phyloP scores from a whole-genome alignment of 805 yeast genomes.

The Jamesozyma hellenica region DNA sequence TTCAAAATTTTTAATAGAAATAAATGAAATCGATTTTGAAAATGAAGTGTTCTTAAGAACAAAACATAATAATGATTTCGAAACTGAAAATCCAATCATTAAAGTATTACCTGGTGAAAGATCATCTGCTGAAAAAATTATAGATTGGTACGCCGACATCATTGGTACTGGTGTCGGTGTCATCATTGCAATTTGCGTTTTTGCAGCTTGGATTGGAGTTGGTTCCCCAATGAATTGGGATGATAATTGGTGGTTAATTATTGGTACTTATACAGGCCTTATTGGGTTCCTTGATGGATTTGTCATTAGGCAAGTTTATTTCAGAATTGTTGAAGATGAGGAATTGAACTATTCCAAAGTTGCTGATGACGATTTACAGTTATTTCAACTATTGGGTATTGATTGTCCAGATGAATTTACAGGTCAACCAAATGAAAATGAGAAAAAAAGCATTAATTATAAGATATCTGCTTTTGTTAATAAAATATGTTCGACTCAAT shows the following conservation, averaged over 20 bases:
- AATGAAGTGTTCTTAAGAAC: slow-evolving; percentile 24
- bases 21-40: slow-evolving; percentile 22
- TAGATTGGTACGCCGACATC: slow-evolving; percentile 34
- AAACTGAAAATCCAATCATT: slow-evolving; percentile 21
- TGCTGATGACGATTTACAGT: slow-evolving; percentile 26
- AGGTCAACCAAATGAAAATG: slow-evolving; percentile 5
- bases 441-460: slow-evolving; percentile 12
- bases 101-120: slow-evolving; percentile 13
- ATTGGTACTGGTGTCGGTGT: slow-evolving; percentile 37
- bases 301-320: slow-evolving; percentile 32
- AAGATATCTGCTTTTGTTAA: slow-evolving; percentile 22
- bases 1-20: slow-evolving; percentile 12
- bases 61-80: slow-evolving; percentile 11
- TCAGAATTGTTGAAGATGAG: slow-evolving; percentile 21
- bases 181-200: slow-evolving; percentile 26
- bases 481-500: slow-evolving; percentile 26
- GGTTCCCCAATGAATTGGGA: slow-evolving; percentile 32
- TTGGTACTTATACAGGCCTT: slow-evolving; percentile 39
- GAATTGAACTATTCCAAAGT: slow-evolving; percentile 22
- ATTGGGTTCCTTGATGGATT: slow-evolving; percentile 37
- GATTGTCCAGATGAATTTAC: slow-evolving; percentile 15
- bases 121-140: slow-evolving; percentile 14
- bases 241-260: slow-evolving; percentile 38
- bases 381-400: slow-evolving; percentile 24
- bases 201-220: slow-evolving; percentile 31